These are phyloP conservation scores for Trichoderma cornu-damae DNA, from an alignment of 2,329 filamentous ascomycete species.

Conservation along the genomic window DNA sequence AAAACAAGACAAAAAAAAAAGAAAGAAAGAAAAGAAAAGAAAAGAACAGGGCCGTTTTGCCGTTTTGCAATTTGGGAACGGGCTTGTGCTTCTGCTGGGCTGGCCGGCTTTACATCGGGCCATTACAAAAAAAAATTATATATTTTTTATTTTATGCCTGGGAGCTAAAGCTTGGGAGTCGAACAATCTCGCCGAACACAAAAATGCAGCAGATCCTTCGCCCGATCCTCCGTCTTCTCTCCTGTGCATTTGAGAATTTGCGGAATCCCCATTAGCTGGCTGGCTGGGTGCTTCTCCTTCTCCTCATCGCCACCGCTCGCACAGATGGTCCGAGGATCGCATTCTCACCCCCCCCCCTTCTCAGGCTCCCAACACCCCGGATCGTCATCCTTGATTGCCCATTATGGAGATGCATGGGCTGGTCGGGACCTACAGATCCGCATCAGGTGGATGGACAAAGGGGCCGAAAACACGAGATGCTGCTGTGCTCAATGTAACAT, in stretches of 20 bases:
- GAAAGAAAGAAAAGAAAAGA: too few species aligned
- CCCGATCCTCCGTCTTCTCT: background rate
- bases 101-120: too few species aligned
- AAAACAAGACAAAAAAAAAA: too few species aligned
- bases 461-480: conserved; percentile 2
- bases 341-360: background rate
- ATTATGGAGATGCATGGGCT: conserved; percentile 3
- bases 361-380: background rate
- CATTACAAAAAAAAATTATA: too few species aligned
- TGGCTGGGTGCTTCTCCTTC: background rate
- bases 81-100: too few species aligned
- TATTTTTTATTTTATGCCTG: too few species aligned
- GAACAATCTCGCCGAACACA: background rate
- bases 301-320: background rate
- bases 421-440: conserved; percentile 2
- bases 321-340: background rate
- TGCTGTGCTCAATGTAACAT: background rate
- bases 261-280: background rate
- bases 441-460: conserved; percentile 13
- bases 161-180: too few species aligned
- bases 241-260: background rate
- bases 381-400: conserved; percentile 13
- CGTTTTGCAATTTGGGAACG: too few species aligned
- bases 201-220: background rate
- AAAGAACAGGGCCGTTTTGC: too few species aligned